Base-by-base conservation (phyloP, 306 rosid species). In the Dalbergia cultrata region DNA sequence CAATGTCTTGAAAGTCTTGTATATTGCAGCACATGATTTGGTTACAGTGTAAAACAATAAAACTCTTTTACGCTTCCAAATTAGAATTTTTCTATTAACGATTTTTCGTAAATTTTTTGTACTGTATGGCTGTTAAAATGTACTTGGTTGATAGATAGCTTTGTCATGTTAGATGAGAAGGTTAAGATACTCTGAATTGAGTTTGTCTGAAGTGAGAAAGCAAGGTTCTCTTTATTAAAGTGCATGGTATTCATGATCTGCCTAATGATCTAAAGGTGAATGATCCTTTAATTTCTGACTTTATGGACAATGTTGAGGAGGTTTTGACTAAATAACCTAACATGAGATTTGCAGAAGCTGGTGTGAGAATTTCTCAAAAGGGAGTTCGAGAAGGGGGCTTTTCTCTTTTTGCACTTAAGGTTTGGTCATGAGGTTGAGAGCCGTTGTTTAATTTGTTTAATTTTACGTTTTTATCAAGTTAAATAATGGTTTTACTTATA, bases 111-210 rank as follows among this genome's bases (percentile, higher is more conserved):
- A 26, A 26, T 26, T 31, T 10, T 21, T 61, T 59, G 21, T 39
- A 10, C 14, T n/a, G 0, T 31, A 13, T 74, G 37, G 31, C 70
- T 85, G 70, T 67, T 18, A 70, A 77, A 59, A 45, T 57, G 31
- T 72, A 31, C 54, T 26, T 67, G 53, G 31, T 80, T 72, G 74
- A 81, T 85, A 10, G 47, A 43, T 43, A 9, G 77, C 13, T 58
- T 77, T 77, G 7, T 61, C 4, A 17, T 41, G 74, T 45, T 52
- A 43, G 68, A 39, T 52, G 4, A 8, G 35, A 10, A 8, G 47
- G 7, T 43, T 5, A 9, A 43, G 47, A 10, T 47, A 47, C 0
- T 47, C 16, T 1, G 1, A 13, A 47, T 4, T 47, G 53, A 47
- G 16, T 47, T 47, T 47, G 53, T 13, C 5, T 47, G 31, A 47